These are phyloP conservation scores for Puccinia polysora DNA, from an alignment of 1,284 basidiomycete species.

Conservation along the genomic window DNA sequence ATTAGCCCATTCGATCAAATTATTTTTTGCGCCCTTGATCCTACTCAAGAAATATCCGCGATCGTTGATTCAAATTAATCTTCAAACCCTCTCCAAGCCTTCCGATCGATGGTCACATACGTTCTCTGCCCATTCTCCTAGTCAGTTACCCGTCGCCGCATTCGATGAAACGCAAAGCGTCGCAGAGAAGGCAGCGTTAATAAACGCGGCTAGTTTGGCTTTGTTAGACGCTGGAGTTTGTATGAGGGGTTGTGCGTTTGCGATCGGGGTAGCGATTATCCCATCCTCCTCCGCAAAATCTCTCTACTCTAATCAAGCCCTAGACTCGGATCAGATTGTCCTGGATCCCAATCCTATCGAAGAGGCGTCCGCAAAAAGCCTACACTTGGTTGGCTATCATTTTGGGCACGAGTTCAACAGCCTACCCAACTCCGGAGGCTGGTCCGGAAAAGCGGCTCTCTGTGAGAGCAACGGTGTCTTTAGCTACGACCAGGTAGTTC, in stretches of 20 bases:
- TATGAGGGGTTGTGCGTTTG: constrained; percentile 49
- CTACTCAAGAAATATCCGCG: constrained; percentile 57
- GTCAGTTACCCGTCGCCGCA: background rate
- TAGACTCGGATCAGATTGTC: constrained; percentile 8
- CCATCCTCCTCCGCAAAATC: constrained; percentile 10
- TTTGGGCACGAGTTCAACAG: constrained; percentile 25
- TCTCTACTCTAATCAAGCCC: background rate
- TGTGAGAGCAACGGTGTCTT: constrained; percentile 32
- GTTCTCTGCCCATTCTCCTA: background rate
- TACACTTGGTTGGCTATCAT: constrained; percentile 12
- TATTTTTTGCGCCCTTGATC: constrained; percentile 54
- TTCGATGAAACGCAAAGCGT: constrained; percentile 28
- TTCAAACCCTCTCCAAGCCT: constrained; percentile 59
- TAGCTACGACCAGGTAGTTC: constrained; percentile 20
- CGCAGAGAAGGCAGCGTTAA: constrained; percentile 49
- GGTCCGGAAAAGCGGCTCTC: background rate
- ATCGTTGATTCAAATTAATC: constrained; percentile 63
- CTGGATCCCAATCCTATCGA: constrained; percentile 25
- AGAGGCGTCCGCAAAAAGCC: background rate
- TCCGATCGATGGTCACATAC: constrained; percentile 54
- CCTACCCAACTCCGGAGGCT: background rate
- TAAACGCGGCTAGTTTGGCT: constrained; percentile 51
- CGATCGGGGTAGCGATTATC: constrained; percentile 49
- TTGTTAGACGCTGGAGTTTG: constrained; percentile 50
- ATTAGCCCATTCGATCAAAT: constrained; percentile 51